Base-by-base conservation (phyloP, 805 yeast species). In the Schwanniomyces polymorphus region DNA sequence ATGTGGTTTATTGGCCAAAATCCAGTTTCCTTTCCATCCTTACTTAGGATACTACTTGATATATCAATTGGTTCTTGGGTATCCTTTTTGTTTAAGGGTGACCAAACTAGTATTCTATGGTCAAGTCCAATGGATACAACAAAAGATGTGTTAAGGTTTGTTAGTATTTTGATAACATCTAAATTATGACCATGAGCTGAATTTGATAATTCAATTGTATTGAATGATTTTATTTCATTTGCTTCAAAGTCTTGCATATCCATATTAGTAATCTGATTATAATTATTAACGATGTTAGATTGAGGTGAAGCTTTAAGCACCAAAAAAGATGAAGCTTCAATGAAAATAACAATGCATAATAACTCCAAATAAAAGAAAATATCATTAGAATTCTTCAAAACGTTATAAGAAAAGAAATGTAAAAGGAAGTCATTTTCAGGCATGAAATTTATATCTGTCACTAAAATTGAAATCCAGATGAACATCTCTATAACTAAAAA, bases 81-180 rank as follows among this genome's bases (percentile, higher is more conserved):
- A 7, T 44, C 35, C 16, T 50, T 41, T 17, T 59, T 63, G 1
- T 72, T 64, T 45, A 83, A 59, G 3, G 91, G 91, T 0, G 88
- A 84, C 95, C 95, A 88, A 9, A 88, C 80, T 27, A 81, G 62
- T 4, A 88, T 75, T 49, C 76, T 79, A 54, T 86, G 91, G 56
- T 88, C 95, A 58, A 89, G 68, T 4, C 91, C 92, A 25, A 86
- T 77, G 1, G 87, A 76, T 0, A 88, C 82, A 21, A 87, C 74
- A 55, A 86, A 84, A 2, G 89, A 82, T 44, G 81, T 75, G 11
- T 79, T 68, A 17, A 74, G 63, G 11, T 88, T 83, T 0, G 89
- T 78, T n/a, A 75, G 66, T 9, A 86, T 68, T 47, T 75, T 76
- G 28, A 85, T 73, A 4, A 87, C 74, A 60, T 89, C 96, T 42